Percentiles rank a stretch among this genome's conserved stretches.
Evolutionary conservation across 371 early-diverging fungal genomes (phyloP).

Genomic region (Mucor plumbeus): DNA sequence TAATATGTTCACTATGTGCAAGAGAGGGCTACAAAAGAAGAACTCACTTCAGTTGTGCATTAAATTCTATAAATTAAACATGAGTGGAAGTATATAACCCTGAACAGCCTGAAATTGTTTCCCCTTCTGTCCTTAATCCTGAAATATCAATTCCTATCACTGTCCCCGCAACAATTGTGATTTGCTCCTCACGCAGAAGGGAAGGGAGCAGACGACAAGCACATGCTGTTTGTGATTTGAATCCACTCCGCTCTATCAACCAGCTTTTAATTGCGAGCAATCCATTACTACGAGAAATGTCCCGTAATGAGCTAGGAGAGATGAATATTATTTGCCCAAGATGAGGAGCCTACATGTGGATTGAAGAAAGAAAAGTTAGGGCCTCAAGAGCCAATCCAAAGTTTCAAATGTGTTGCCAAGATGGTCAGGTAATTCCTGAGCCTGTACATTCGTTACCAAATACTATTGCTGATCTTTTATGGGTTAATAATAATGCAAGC

Average conservation of each 20-base stretch:
- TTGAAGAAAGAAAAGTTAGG: neutral
- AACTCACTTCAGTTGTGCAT: neutral
- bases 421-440: neutral
- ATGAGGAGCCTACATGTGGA: conserved; percentile 1
- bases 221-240: neutral
- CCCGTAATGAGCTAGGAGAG: neutral
- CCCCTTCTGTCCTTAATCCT: too few species aligned
- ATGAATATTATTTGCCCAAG: neutral
- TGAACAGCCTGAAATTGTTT: too few species aligned
- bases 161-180: too few species aligned
- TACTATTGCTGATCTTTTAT: neutral
- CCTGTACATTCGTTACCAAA: neutral
- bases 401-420: neutral
- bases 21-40: neutral
- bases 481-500: neutral
- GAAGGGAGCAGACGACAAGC: too few species aligned
- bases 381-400: neutral
- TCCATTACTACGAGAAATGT: neutral
- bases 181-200: too few species aligned
- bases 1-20: neutral
- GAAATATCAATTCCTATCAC: too few species aligned
- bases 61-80: too few species aligned
- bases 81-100: too few species aligned
- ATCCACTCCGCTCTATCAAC: neutral
- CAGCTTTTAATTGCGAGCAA: neutral